A percentile compares a stretch with the other conserved stretches of the same genome.
Conservation (phyloP, 257 asterid species). For the Asclepias syriaca region DNA sequence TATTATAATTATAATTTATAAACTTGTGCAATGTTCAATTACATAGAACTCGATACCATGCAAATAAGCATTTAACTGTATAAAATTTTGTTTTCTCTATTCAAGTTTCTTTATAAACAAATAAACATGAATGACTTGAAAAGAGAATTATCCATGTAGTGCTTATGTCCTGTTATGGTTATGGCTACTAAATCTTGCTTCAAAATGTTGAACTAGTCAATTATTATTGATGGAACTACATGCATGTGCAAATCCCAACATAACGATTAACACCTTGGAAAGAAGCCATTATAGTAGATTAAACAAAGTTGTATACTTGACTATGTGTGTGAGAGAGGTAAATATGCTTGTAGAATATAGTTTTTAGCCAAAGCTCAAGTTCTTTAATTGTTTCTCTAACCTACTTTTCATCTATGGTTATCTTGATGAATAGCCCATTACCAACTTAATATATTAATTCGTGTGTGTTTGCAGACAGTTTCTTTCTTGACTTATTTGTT, state of each 20-base stretch:
- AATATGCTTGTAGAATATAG: not conserved
- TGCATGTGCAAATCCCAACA: not conserved
- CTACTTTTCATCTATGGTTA: not conserved
- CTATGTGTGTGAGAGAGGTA: not conserved
- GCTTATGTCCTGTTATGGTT: not conserved
- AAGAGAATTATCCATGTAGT: not conserved
- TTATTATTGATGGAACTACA: not conserved
- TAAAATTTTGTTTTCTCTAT: not conserved
- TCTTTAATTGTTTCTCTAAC: not conserved
- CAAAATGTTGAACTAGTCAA: not conserved
- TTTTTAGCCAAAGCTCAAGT: not conserved
- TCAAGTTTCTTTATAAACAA: not conserved
- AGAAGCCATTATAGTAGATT: not conserved
- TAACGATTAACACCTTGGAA: not conserved
- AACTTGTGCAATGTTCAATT: not conserved
- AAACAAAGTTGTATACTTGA: not conserved
- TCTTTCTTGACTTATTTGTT: constrained; percentile 94
- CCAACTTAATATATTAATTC: constrained; percentile 2
- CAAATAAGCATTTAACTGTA: not conserved
- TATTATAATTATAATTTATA: not conserved
- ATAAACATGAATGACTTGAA: not conserved
- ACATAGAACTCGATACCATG: not conserved
- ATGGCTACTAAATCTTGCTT: not conserved
- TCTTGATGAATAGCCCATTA: not conserved
- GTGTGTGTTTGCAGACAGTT: constrained; percentile 63